Evolutionary conservation across 768 basidiomycete genomes (phyloP).

Genomic region (Paxillus ammoniavirescens): DNA sequence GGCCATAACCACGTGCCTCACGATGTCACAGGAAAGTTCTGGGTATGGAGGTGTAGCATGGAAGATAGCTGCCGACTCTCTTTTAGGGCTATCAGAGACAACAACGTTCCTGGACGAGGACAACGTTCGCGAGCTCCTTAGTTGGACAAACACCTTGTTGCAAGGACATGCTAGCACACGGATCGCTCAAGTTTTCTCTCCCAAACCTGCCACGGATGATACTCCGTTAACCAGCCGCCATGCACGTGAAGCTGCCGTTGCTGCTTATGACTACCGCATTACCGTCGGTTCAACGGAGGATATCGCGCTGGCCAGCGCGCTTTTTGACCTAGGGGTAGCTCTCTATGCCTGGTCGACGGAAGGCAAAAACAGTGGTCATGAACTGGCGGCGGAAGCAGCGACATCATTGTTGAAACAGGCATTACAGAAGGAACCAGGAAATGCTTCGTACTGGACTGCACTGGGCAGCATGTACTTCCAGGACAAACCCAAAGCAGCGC

Average conservation of each 20-base stretch:
- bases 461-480: constrained; percentile 73
- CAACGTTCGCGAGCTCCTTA: constrained; percentile 34
- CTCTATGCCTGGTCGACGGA: constrained; percentile 49
- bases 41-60: constrained; percentile 75
- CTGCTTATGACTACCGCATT: constrained; percentile 60
- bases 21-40: constrained; percentile 46
- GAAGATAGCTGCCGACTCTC: constrained; percentile 81
- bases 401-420: constrained; percentile 65
- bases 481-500: constrained; percentile 67
- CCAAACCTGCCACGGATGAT: constrained; percentile 25
- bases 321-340: constrained; percentile 71
- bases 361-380: constrained; percentile 15
- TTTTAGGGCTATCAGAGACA: constrained; percentile 60
- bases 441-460: constrained; percentile 78
- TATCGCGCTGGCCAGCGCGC: constrained; percentile 52
- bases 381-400: constrained; percentile 40
- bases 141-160: constrained; percentile 37
- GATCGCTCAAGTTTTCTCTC: constrained; percentile 40
- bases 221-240: constrained; percentile 31
- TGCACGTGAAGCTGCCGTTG: constrained; percentile 51
- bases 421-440: constrained; percentile 67
- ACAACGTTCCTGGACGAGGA: constrained; percentile 48
- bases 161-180: constrained; percentile 40
- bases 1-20: constrained; percentile 53
- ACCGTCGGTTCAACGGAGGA: constrained; percentile 55